These are phyloP conservation scores for Periconia sp. DNA, from an alignment of 2,329 filamentous ascomycete species.

Conservation along the genomic window DNA sequence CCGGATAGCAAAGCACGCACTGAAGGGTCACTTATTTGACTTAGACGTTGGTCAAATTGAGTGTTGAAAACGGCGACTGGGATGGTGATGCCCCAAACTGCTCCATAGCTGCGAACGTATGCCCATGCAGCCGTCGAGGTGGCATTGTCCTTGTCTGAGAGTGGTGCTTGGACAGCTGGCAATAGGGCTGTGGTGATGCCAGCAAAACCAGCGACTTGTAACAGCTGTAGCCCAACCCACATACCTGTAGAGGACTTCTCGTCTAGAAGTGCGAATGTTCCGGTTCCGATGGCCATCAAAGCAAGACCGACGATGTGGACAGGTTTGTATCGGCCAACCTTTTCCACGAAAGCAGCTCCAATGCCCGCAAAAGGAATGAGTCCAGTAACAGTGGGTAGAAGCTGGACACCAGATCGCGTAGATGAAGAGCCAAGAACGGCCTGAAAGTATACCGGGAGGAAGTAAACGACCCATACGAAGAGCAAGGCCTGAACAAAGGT, in stretches of 20 bases:
- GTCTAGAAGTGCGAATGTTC: conserved; percentile 24
- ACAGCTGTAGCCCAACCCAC: conserved; percentile 32
- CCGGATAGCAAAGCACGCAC: neutral
- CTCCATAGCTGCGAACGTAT: conserved; percentile 36
- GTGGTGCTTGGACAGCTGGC: conserved; percentile 35
- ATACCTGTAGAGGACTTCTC: conserved; percentile 10
- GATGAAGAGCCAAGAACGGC: conserved; percentile 29
- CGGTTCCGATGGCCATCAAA: conserved; percentile 23
- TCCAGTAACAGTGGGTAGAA: conserved; percentile 32
- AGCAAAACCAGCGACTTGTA: conserved; percentile 30
- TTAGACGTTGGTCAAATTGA: no score
- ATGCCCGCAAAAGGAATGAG: conserved; percentile 28
- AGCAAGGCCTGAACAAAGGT: conserved; percentile 39
- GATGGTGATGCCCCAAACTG: conserved; percentile 36
- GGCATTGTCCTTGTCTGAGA: conserved; percentile 28
- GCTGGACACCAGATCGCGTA: conserved; percentile 29
- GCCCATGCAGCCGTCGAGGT: conserved; percentile 33
- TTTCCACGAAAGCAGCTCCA: conserved; percentile 26
- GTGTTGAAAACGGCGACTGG: conserved; percentile 40
- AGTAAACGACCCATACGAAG: conserved; percentile 34
- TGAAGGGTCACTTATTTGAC: neutral
- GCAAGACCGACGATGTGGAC: conserved; percentile 34
- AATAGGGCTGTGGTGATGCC: conserved; percentile 34
- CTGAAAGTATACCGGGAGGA: conserved; percentile 38
- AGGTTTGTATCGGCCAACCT: conserved; percentile 33